Evolutionary conservation across 768 basidiomycete species (phyloP), one percentile per base, ranked within the genome.

Genomic region (Naganishia kalamii): DNA sequence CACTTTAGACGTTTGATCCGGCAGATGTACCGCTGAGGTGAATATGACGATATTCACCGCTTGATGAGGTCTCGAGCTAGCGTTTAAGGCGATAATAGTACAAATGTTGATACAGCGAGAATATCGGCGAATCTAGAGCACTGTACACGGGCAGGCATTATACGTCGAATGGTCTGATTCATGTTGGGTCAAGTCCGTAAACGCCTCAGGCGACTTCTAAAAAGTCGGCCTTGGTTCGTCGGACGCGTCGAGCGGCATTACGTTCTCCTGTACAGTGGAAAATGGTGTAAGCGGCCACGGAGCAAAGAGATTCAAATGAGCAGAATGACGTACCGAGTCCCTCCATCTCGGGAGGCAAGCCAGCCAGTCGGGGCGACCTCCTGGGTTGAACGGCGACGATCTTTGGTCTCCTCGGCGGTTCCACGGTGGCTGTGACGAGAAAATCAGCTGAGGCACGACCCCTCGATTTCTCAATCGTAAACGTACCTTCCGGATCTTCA

Each of bases 141-240:
- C 10, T 44, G 5, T 44, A 11, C 21, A 40, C 10, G 48, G 35
- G 40, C 21, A 25, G 54, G 27, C 3, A 57, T 40, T 57, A 57
- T 57, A 57, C 21, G 12, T 15, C 19, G 21, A 3, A 23, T 12
- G 8, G 12, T 37, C 11, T 25, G 30, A 40, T n/a, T 13, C 33
- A 2, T 8, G 5, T 40, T 33, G 21, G 40, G 35, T 29, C n/a
- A n/a, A n/a, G n/a, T n/a, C n/a, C n/a, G 29, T 33, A 2, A n/a
- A 4, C 11, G 7, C 19, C 37, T 57, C 32, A 57, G 27, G 32
- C 12, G 37, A 40, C 54, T 57, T 57, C 54, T 8, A 57, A 27
- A 33, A 35, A 33, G 37, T 57, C 54, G 1, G 54, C 54, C 54
- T 57, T 57, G 54, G 54, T 57, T 57, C 54, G 54, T 37, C 54